Base-by-base conservation (phyloP, 768 basidiomycete species). In the Asterophora lycoperdoides region DNA sequence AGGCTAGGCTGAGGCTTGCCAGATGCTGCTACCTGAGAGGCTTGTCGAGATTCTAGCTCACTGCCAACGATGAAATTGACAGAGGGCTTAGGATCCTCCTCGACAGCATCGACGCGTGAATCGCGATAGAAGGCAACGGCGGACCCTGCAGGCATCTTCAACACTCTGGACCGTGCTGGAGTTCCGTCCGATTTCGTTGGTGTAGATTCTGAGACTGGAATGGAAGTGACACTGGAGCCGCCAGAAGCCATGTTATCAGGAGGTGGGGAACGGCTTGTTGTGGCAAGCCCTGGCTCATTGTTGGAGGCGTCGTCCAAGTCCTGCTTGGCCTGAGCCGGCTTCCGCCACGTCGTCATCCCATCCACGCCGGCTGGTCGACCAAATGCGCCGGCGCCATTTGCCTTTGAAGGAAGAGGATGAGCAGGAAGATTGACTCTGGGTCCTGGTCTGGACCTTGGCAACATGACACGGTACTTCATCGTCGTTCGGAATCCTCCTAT, bases 51-150 rank as follows among this genome's bases (percentile, higher is more conserved):
- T 41, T 72, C 88, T 45, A 92, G 60, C 64, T 92, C 90, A 59
- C 89, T 91, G 47, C 71, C 78, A 38, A 92, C 86, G 40, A 83
- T 87, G 68, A 93, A 93, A 53, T 78, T 82, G 49, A 90, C 85
- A 8, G 72, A 54, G 13, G 72, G 61, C 46, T 73, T 76, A 4
- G 73, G 56, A 56, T 80, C 77, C 32, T 68, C 67, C 48, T 70
- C 72, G 28, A 76, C 71, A 13, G 66, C 63, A 47, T 81, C 78
- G 32, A 80, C 73, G 28, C 75, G 73, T 6, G 79, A 79, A 60
- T 81, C 78, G 33, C 85, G 83, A 63, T 83, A 83, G 65, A 87
- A 86, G 30, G 82, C 86, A 46, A 89, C 83, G 35, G 75, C 77
- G 39, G 84, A 81, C 17, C 86, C 86, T 44, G 69, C 78, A 41